Evolutionary conservation across 768 basidiomycete species (phyloP).

Genomic region (Hypsizygus marmoreus): DNA sequence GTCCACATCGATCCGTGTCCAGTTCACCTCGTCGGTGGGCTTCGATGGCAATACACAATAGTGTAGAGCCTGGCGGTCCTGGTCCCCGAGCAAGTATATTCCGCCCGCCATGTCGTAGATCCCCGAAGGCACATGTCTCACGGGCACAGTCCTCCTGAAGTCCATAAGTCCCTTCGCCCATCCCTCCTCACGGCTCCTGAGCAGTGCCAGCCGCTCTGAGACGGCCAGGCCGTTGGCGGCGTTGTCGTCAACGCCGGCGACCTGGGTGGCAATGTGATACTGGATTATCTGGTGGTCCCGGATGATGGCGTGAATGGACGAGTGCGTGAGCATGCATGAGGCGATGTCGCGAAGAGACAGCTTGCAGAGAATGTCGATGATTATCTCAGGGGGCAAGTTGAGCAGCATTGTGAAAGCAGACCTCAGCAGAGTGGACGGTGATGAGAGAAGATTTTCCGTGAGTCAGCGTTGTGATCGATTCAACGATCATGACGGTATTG

Average conservation of each 20-base stretch:
- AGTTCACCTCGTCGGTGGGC: conserved; percentile 23
- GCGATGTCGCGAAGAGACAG: conserved; percentile 26
- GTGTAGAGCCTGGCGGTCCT: conserved; percentile 26
- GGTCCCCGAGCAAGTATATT: conserved; percentile 37
- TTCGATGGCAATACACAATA: conserved; percentile 34
- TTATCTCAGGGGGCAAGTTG: conserved; percentile 30
- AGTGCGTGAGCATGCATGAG: conserved; percentile 22
- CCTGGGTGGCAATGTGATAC: conserved; percentile 30
- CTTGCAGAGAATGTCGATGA: conserved; percentile 27
- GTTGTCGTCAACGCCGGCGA: conserved; percentile 31
- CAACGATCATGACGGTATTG: too few relatives aligned
- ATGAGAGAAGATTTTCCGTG: too few relatives aligned
- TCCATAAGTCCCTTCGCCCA: conserved; percentile 29
- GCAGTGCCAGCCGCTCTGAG: conserved; percentile 24
- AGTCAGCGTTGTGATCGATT: too few relatives aligned
- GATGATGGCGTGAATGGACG: conserved; percentile 24
- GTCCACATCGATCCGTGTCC: conserved; percentile 28
- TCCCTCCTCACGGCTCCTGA: conserved; percentile 28
- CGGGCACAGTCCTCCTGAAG: conserved; percentile 26
- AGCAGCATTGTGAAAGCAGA: too few relatives aligned
- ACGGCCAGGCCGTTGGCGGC: conserved; percentile 7
- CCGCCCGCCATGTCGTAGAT: conserved; percentile 46
- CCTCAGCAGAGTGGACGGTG: too few relatives aligned
- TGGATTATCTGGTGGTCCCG: conserved; percentile 28
- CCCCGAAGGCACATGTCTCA: conserved; percentile 30